Base-by-base conservation (phyloP, 352 stramenopile genomes). In the Phytophthora uliginosa region DNA sequence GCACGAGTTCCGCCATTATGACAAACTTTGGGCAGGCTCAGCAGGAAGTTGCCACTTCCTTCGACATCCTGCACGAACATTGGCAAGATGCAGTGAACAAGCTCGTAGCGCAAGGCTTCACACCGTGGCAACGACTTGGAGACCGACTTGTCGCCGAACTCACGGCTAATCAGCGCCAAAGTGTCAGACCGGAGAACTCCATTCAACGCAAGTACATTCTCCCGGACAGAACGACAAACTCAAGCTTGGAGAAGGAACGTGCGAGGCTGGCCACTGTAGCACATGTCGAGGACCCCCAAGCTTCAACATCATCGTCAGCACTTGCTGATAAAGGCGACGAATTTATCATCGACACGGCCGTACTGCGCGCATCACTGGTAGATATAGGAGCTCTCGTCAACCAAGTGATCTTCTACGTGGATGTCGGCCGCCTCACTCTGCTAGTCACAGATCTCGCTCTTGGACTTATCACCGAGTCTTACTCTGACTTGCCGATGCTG, bases 391-490 rank as follows among this genome's bases (percentile, higher is more conserved):
- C 50, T 15, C 63, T 83, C 12, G 59, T 83, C 28, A 74, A 54
- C 1, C 69, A 73, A 60, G 48, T 80, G 24, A 40, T 83, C 10
- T 81, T 83, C 20, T 88, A 77, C 67, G 63, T 78, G 34, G 72
- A 82, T 33, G 54, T 82, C 53, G 68, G 66, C 13, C 73, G 71
- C 63, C 69, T 78, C 47, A 59, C 59, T 36, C 18, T 86, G 53
- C 34, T 76, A 20, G 59, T 77, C 31, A 51, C 71, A 31, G 76
- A 86, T 60, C 63, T 88, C n/a, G 59, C 73, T 31, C 61, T 83
- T 31, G 65, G 70, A 10, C 64, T 93, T 24, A 77, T 90, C 34
- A 90, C 82, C 0, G 82, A 93, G 52, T 93, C 85, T 50, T 93
- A 90, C 55, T 82, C 79, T 17, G 76, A 83, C 36, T 64, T 93